phyloP scores from a whole-genome alignment of 2,329 filamentous ascomycete genomes.

The Didymella lethalis region DNA sequence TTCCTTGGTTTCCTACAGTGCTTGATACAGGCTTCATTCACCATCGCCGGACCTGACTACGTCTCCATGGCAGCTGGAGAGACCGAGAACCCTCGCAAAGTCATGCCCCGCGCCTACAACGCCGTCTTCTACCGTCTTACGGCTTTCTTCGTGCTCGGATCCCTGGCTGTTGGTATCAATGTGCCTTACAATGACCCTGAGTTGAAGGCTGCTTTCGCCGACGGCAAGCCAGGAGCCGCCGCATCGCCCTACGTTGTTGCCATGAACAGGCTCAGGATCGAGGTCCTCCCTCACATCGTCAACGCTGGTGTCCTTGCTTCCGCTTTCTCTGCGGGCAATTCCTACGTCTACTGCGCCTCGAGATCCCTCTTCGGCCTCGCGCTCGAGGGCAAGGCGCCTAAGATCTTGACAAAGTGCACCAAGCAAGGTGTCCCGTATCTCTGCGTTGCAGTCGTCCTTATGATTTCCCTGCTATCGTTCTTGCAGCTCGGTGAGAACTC shows the following conservation, averaged over 20 bases:
- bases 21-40: slow-evolving; percentile 66
- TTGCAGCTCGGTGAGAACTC: slow-evolving; percentile 74
- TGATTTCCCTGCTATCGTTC: slow-evolving; percentile 75
- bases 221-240: slow-evolving; percentile 70
- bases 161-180: slow-evolving; percentile 73
- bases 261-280: slow-evolving; percentile 63
- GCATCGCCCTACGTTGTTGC: slow-evolving; percentile 70
- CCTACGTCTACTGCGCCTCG: slow-evolving; percentile 63
- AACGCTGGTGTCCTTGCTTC: slow-evolving; percentile 65
- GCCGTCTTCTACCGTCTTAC: slow-evolving; percentile 81
- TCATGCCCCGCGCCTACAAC: slow-evolving; percentile 77
- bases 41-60: slow-evolving; percentile 59
- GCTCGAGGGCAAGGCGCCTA: slow-evolving; percentile 62
- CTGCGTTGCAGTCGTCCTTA: slow-evolving; percentile 71
- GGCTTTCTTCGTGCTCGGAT: slow-evolving; percentile 77
- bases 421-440: slow-evolving; percentile 77
- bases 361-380: slow-evolving; percentile 63
- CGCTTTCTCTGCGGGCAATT: slow-evolving; percentile 65
- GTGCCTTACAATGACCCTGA: slow-evolving; percentile 72
- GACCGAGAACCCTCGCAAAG: slow-evolving; percentile 54
- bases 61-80: slow-evolving; percentile 60
- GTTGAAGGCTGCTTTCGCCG: slow-evolving; percentile 67
- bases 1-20: slow-evolving; percentile 81
- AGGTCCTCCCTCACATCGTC: slow-evolving; percentile 65
- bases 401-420: slow-evolving; percentile 62